Conservation (phyloP, 192 early-diverging fungal genomes). For the Coemansia sp. region DNA sequence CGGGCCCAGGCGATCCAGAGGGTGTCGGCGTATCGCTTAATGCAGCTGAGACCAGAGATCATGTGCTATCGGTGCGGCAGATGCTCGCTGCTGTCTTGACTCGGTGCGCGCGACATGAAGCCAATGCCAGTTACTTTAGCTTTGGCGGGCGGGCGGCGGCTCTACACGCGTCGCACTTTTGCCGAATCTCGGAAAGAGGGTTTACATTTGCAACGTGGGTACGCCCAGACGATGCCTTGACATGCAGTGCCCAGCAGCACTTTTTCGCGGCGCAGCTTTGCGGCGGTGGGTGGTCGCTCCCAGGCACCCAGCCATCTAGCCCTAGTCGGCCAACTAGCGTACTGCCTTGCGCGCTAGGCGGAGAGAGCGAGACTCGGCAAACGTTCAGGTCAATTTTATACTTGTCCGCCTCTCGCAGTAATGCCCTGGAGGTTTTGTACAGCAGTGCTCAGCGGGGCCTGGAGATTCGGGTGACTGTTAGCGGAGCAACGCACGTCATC, state of each 20-base stretch:
- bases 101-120: slow-evolving; percentile 10
- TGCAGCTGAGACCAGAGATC: slow-evolving; percentile 14
- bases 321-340: background rate
- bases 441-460: slow-evolving; percentile 10
- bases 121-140: slow-evolving; percentile 26
- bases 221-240: slow-evolving; percentile 1
- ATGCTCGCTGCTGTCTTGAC: slow-evolving; percentile 19
- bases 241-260: slow-evolving; percentile 14
- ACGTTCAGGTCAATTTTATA: slow-evolving; percentile 11
- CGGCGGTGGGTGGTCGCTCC: slow-evolving; percentile 9
- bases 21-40: background rate
- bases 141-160: slow-evolving; percentile 21
- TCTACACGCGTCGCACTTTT: slow-evolving; percentile 15
- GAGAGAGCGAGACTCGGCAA: background rate
- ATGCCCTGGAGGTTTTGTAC: slow-evolving; percentile 10
- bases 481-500: slow-evolving; percentile 11
- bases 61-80: slow-evolving; percentile 14
- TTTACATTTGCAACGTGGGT: slow-evolving; percentile 40
- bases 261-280: slow-evolving; percentile 9
- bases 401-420: background rate
- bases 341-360: background rate
- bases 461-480: slow-evolving; percentile 11
- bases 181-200: slow-evolving; percentile 33
- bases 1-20: slow-evolving; percentile 9
- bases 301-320: background rate